A percentile compares a stretch with the other conserved stretches of the same genome.
Evolutionary conservation across 345 rosid genomes (phyloP).

Genomic region (Brassica rapa): DNA sequence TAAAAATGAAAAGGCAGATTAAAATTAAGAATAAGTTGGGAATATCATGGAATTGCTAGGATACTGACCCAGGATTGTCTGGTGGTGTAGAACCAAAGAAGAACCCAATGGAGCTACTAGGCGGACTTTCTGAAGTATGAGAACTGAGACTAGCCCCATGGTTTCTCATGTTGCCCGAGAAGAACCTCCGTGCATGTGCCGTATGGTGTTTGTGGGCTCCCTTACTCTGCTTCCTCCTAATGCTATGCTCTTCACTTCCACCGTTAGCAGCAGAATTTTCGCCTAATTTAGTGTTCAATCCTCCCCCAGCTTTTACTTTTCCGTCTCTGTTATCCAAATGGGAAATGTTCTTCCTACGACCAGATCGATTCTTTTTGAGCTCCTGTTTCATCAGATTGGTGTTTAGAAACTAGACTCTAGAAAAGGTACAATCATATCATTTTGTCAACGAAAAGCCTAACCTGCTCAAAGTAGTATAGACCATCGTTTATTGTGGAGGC

Average conservation of each 20-base stretch:
- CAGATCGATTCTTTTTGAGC: conserved; percentile 59
- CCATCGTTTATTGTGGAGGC: conserved; percentile 92
- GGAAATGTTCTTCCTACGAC: conserved; percentile 53
- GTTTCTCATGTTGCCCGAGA: conserved; percentile 76
- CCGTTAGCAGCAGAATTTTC: conserved; percentile 52
- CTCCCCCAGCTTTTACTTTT: conserved; percentile 46
- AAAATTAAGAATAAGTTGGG: conserved; percentile 17
- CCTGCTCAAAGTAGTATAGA: conserved; percentile 94
- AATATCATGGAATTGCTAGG: conserved; percentile 22
- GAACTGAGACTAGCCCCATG: conserved; percentile 59
- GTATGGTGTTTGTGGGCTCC: conserved; percentile 60
- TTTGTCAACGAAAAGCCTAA: conserved; percentile 21
- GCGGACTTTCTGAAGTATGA: conserved; percentile 85
- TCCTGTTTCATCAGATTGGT: conserved; percentile 53
- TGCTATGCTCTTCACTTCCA: conserved; percentile 63
- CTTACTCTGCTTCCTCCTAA: conserved; percentile 66
- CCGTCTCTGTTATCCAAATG: conserved; percentile 64
- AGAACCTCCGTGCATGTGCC: conserved; percentile 67
- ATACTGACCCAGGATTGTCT: conserved; percentile 78
- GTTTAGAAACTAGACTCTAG: conserved; percentile 15
- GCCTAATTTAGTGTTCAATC: conserved; percentile 44
- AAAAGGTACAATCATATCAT: background rate
- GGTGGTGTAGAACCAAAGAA: conserved; percentile 98
- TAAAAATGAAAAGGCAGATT: background rate
- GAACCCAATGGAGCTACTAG: conserved; percentile 89